Conservation (phyloP, 2,329 filamentous ascomycete species). For the Alternaria sp. region DNA sequence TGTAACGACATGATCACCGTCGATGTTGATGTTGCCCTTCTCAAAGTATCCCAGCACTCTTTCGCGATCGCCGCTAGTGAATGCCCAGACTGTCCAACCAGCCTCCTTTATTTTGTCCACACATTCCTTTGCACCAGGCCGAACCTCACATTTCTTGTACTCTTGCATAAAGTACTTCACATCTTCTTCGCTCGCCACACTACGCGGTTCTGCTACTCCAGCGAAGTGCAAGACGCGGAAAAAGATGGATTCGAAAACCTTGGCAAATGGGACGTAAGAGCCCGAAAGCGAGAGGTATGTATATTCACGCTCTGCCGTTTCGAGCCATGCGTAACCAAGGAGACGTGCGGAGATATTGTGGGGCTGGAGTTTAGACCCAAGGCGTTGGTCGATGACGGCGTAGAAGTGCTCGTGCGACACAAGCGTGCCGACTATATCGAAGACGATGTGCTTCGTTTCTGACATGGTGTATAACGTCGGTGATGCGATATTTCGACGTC, state of each 20-base stretch:
- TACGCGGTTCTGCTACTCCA: constrained; percentile 55
- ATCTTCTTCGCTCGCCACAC: constrained; percentile 56
- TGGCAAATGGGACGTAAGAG: constrained; percentile 55
- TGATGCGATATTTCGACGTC: background rate
- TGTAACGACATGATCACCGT: constrained; percentile 59
- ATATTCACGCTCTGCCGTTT: constrained; percentile 59
- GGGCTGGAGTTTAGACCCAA: constrained; percentile 53
- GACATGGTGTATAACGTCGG: background rate
- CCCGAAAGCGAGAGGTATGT: constrained; percentile 59
- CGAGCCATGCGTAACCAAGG: constrained; percentile 59
- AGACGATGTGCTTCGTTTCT: constrained; percentile 25
- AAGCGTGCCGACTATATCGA: constrained; percentile 61
- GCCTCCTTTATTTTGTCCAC: constrained; percentile 54
- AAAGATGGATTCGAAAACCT: constrained; percentile 57
- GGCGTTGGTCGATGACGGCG: constrained; percentile 51
- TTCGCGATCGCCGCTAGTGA: constrained; percentile 61
- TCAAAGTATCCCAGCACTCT: constrained; percentile 63
- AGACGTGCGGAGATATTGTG: constrained; percentile 54
- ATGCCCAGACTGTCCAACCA: constrained; percentile 63
- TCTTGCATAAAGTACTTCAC: constrained; percentile 50
- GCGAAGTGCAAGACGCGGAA: constrained; percentile 57
- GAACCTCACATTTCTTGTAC: constrained; percentile 45
- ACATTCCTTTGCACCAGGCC: constrained; percentile 54
- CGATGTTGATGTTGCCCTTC: constrained; percentile 59
- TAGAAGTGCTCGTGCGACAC: constrained; percentile 58